Conservation (phyloP, 768 basidiomycete species). For the Bullera alba region DNA sequence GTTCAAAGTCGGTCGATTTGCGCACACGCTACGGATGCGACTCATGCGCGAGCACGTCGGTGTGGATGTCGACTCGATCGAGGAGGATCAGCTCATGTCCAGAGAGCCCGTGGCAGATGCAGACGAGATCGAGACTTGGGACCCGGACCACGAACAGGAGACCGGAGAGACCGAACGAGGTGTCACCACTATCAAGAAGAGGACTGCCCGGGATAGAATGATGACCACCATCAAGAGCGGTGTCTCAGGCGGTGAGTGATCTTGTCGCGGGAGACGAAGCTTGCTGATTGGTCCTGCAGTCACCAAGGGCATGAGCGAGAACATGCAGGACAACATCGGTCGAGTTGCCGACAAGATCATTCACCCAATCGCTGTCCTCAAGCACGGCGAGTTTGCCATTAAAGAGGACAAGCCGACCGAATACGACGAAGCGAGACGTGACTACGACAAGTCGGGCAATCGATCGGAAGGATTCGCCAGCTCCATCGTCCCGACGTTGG, state of each 20-base stretch:
- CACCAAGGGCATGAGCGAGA: slow-evolving; percentile 43
- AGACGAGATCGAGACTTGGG: slow-evolving; percentile 60
- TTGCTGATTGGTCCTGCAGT: slow-evolving; percentile 20
- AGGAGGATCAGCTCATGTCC: slow-evolving; percentile 64
- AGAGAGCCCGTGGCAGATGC: slow-evolving; percentile 53
- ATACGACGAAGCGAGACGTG: slow-evolving; percentile 53
- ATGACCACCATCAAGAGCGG: slow-evolving; percentile 34
- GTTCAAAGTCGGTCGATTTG: slow-evolving; percentile 93
- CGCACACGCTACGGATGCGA: slow-evolving; percentile 83
- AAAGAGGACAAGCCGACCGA: slow-evolving; percentile 19
- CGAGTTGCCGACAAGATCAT: slow-evolving; percentile 50
- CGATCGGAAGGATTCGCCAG: slow-evolving; percentile 57
- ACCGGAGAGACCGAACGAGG: slow-evolving; percentile 28
- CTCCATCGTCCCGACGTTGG: slow-evolving; percentile 61
- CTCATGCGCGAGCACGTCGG: slow-evolving; percentile 97
- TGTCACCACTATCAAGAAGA: slow-evolving; percentile 38
- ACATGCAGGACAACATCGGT: slow-evolving; percentile 42
- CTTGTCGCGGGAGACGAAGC: background rate
- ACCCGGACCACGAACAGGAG: slow-evolving; percentile 63
- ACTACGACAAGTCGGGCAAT: slow-evolving; percentile 53
- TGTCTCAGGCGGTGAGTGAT: slow-evolving; percentile 30
- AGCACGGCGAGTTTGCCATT: background rate
- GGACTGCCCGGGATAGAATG: slow-evolving; percentile 33
- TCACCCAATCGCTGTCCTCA: slow-evolving; percentile 43
- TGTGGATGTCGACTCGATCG: slow-evolving; percentile 81